Evolutionary conservation across 768 basidiomycete genomes (phyloP).

Genomic region (Chiua virens): DNA sequence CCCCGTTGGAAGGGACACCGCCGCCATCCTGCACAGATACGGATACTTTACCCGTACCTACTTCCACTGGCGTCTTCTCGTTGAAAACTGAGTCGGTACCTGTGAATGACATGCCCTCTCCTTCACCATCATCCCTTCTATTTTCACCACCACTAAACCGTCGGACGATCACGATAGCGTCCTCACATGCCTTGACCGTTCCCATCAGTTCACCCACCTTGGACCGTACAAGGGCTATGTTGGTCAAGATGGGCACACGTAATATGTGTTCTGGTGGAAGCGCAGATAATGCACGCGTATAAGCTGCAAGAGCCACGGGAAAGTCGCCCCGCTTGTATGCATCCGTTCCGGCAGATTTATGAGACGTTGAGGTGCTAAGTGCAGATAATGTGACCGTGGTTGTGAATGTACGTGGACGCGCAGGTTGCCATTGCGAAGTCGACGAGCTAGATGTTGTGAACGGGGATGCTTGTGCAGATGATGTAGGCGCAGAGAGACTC

Average conservation of each 20-base stretch:
- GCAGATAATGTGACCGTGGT: conserved; percentile 38
- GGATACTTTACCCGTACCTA: conserved; percentile 21
- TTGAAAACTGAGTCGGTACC: conserved; percentile 11
- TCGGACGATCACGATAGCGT: conserved; percentile 58
- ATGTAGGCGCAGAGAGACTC: neutral
- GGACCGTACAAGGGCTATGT: conserved; percentile 75
- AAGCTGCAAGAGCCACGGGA: conserved; percentile 73
- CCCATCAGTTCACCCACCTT: conserved; percentile 74
- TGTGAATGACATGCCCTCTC: neutral
- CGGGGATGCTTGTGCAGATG: conserved; percentile 4
- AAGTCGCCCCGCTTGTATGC: conserved; percentile 92
- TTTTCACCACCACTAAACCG: conserved; percentile 27
- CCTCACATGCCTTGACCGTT: conserved; percentile 64
- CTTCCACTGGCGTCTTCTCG: conserved; percentile 10
- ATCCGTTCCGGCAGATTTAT: conserved; percentile 71
- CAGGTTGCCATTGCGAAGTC: neutral
- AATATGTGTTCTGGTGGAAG: conserved; percentile 70
- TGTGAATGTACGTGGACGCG: conserved; percentile 6
- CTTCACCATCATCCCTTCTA: conserved; percentile 27
- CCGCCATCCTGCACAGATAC: conserved; percentile 37
- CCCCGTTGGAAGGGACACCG: conserved; percentile 30
- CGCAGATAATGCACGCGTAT: conserved; percentile 64
- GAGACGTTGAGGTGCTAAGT: conserved; percentile 50
- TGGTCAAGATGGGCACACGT: conserved; percentile 76
- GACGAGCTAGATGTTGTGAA: neutral